Conservation (phyloP, 768 basidiomycete genomes). For the Gymnopilus junonius region DNA sequence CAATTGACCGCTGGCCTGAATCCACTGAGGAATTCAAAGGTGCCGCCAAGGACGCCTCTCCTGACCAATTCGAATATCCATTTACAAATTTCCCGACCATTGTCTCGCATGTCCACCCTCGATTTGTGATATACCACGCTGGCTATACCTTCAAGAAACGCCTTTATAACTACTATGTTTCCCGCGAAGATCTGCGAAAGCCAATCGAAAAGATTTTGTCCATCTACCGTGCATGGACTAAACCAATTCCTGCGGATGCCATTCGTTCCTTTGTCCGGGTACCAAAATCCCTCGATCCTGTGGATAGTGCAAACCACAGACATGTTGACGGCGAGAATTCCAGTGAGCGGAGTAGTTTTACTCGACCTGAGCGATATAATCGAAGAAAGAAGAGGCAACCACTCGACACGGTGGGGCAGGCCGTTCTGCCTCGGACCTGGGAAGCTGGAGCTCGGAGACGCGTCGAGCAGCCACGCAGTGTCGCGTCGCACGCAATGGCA, state of each 20-base stretch:
- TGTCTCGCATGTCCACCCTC: neutral
- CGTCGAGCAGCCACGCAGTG: too few relatives aligned
- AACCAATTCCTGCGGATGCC: neutral
- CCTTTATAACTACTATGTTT: neutral
- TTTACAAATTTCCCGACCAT: neutral
- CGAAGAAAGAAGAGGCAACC: neutral
- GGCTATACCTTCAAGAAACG: neutral
- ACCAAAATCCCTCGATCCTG: too few relatives aligned
- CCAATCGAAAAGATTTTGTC: neutral
- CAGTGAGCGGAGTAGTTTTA: neutral
- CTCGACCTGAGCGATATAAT: neutral
- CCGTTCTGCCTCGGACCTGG: too few relatives aligned
- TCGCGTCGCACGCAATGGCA: too few relatives aligned
- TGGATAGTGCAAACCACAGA: too few relatives aligned
- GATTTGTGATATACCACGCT: neutral
- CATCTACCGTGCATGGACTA: too few relatives aligned
- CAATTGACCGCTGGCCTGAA: too few relatives aligned
- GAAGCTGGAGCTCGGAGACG: too few relatives aligned
- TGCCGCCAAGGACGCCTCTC: neutral
- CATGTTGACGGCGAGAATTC: neutral
- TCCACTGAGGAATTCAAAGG: too few relatives aligned
- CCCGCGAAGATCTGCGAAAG: neutral
- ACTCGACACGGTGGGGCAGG: too few relatives aligned
- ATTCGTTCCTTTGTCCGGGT: neutral
- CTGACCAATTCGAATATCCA: neutral